phyloP scores from a whole-genome alignment of 2,329 filamentous ascomycete species.

The Trichoderma sp. region DNA sequence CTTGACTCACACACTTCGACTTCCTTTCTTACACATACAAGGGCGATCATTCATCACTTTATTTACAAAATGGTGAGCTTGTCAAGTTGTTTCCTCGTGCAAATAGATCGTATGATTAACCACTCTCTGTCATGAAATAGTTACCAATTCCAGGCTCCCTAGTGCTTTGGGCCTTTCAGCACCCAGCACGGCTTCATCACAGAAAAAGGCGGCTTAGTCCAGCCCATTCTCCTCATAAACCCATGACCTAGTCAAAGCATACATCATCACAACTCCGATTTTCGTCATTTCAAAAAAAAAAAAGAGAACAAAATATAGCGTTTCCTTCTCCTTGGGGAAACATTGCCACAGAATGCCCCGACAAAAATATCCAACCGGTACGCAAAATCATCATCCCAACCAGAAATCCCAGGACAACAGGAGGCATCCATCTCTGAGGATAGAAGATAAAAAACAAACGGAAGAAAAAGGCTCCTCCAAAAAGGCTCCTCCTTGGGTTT shows the following conservation, averaged over 20 bases:
- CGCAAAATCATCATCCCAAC: conserved; percentile 9
- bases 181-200: conserved; percentile 4
- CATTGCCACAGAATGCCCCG: not conserved
- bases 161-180: not conserved
- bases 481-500: conserved; percentile 18
- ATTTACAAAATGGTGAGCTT: not conserved
- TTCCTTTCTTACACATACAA: not conserved
- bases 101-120: not conserved
- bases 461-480: conserved; percentile 10
- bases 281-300: not conserved
- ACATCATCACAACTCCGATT: conserved; percentile 20
- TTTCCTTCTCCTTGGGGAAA: not conserved
- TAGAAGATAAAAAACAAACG: not conserved
- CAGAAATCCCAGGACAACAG: not conserved
- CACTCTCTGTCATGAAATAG: not conserved
- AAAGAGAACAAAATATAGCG: not conserved
- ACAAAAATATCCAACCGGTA: conserved; percentile 24
- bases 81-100: not conserved
- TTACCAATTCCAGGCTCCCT: not conserved
- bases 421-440: not conserved
- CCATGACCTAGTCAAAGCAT: not conserved
- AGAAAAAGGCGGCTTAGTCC: not conserved
- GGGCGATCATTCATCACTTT: not conserved
- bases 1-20: not conserved
- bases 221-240: not conserved